Evolutionary conservation across 2,329 filamentous ascomycete genomes (phyloP).

Genomic region (Fusarium illudens): DNA sequence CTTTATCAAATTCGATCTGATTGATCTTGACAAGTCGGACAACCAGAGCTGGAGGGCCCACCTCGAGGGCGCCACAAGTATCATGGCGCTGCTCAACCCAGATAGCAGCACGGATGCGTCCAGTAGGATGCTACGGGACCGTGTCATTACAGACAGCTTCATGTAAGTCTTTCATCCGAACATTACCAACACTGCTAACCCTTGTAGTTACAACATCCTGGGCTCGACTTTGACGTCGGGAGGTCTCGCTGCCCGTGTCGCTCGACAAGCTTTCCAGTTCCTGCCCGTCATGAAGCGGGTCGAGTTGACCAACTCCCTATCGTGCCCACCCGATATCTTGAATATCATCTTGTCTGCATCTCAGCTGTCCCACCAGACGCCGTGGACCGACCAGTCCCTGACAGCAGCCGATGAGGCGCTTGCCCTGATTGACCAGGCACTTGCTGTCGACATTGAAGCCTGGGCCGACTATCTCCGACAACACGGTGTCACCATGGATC

Average conservation of each 20-base stretch:
- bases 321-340: slow-evolving; percentile 54
- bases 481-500: slow-evolving; percentile 48
- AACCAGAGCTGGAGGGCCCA: slow-evolving; percentile 56
- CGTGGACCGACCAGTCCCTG: slow-evolving; percentile 44
- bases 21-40: slow-evolving; percentile 55
- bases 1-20: slow-evolving; percentile 61
- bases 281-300: slow-evolving; percentile 53
- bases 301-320: slow-evolving; percentile 54
- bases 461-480: slow-evolving; percentile 54
- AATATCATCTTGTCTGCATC: slow-evolving; percentile 56
- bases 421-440: slow-evolving; percentile 52
- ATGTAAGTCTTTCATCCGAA: slow-evolving; percentile 48
- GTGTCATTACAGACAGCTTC: slow-evolving; percentile 58
- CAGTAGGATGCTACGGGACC: slow-evolving; percentile 53
- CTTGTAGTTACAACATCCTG: slow-evolving; percentile 51
- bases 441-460: slow-evolving; percentile 52
- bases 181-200: slow-evolving; percentile 15
- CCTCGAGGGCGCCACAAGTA: slow-evolving; percentile 55
- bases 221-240: slow-evolving; percentile 50
- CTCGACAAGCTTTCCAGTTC: slow-evolving; percentile 51
- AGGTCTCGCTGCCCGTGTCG: slow-evolving; percentile 50
- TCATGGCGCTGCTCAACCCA: slow-evolving; percentile 50
- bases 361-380: slow-evolving; percentile 52
- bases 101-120: slow-evolving; percentile 41
- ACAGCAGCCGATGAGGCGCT: slow-evolving; percentile 49